phyloP scores from a whole-genome alignment of 495 filamentous ascomycete genomes.

The Acidiella bohemica region DNA sequence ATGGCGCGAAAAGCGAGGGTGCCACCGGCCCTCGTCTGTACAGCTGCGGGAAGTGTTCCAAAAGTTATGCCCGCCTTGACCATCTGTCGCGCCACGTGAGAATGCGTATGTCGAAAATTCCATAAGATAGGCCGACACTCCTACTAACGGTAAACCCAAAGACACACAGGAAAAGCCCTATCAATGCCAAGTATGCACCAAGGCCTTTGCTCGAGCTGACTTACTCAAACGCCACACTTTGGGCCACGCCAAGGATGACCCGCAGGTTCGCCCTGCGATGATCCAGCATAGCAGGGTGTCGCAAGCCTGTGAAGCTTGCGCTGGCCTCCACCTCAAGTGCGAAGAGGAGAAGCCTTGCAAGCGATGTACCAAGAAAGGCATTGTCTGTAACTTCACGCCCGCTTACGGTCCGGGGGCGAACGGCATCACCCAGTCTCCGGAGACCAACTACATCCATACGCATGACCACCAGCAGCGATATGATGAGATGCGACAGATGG shows the following conservation, averaged over 20 bases:
- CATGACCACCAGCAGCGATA: slow-evolving; percentile 11
- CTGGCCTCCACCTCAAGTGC: slow-evolving; percentile 24
- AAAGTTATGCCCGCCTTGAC: slow-evolving; percentile 22
- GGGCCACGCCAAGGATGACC: slow-evolving; percentile 18
- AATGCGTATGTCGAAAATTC: no score
- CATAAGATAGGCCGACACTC: no score
- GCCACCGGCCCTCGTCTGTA: slow-evolving; percentile 17
- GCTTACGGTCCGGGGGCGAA: neutral
- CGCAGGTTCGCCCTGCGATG: slow-evolving; percentile 9
- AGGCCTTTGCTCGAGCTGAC: slow-evolving; percentile 24
- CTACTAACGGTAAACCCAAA: no score
- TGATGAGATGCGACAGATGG: slow-evolving; percentile 10
- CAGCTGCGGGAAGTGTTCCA: slow-evolving; percentile 24
- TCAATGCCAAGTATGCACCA: slow-evolving; percentile 22
- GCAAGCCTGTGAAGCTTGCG: slow-evolving; percentile 27
- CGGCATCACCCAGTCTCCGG: slow-evolving; percentile 6
- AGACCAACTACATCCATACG: neutral
- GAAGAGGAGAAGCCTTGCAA: slow-evolving; percentile 27
- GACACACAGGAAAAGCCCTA: slow-evolving; percentile 26
- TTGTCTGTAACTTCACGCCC: slow-evolving; percentile 18
- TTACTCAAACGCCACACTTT: slow-evolving; percentile 24
- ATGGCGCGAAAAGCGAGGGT: slow-evolving; percentile 9
- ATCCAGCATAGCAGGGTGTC: slow-evolving; percentile 18
- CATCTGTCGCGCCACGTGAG: slow-evolving; percentile 26
- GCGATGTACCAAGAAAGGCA: slow-evolving; percentile 23